phyloP scores from a whole-genome alignment of 2,329 filamentous ascomycete species.

The Dactylellina leptospora region DNA sequence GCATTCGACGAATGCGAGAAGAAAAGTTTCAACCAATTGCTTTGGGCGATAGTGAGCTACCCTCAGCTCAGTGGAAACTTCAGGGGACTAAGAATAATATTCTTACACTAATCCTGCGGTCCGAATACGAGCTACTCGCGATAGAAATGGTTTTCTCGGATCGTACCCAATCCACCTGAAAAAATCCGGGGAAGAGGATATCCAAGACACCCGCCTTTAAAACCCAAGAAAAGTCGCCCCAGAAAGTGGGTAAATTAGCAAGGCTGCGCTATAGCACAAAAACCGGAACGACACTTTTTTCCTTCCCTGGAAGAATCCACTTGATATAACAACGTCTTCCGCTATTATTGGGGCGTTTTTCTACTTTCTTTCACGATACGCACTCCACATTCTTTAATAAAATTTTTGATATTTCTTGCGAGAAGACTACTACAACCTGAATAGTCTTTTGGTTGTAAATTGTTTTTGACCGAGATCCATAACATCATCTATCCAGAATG shows the following conservation, averaged over 20 bases:
- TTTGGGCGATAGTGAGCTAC: neutral
- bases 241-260: slow-evolving; percentile 11
- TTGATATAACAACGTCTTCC: slow-evolving; percentile 12
- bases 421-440: neutral
- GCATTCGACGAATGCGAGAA: slow-evolving; percentile 7
- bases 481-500: slow-evolving; percentile 15
- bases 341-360: neutral
- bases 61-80: slow-evolving; percentile 8
- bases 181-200: slow-evolving; percentile 31
- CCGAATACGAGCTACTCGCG: neutral
- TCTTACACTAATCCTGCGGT: too few relatives aligned
- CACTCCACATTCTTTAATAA: neutral
- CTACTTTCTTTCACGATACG: too few relatives aligned
- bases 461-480: neutral
- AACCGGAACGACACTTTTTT: neutral
- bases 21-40: slow-evolving; percentile 5
- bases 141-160: too few relatives aligned
- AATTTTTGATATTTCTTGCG: neutral
- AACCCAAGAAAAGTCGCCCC: slow-evolving; percentile 5
- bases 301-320: neutral
- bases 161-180: neutral
- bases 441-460: neutral
- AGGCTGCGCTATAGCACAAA: slow-evolving; percentile 11
- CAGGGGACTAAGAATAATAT: slow-evolving; percentile 5
- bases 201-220: slow-evolving; percentile 18